These are phyloP conservation scores for Phlebiopsis gigantea DNA, from an alignment of 768 basidiomycete genomes.

Conservation along the genomic window DNA sequence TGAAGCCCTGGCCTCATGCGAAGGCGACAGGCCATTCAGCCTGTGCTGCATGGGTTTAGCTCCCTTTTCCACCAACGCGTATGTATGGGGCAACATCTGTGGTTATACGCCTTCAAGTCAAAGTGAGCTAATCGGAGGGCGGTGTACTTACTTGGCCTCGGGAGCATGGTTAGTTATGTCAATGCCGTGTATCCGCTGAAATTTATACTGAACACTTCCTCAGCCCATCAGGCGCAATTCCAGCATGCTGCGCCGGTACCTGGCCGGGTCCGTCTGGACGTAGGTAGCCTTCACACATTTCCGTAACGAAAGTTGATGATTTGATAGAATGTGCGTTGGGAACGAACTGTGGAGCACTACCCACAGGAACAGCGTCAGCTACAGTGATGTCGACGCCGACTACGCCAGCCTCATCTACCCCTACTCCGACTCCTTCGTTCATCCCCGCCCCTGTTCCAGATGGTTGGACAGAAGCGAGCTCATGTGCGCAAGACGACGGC, in stretches of 20 bases:
- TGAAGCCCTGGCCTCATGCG: neutral
- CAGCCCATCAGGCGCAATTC: neutral
- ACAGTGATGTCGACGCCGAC: neutral
- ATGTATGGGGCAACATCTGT: slow-evolving; percentile 11
- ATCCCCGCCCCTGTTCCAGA: slow-evolving; percentile 11
- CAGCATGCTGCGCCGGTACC: slow-evolving; percentile 4
- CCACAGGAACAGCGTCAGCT: neutral
- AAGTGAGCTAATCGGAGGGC: slow-evolving; percentile 9
- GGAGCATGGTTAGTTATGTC: neutral
- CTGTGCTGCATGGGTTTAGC: neutral
- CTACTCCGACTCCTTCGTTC: neutral
- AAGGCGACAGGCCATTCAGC: neutral
- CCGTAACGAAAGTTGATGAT: neutral
- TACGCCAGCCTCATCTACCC: neutral
- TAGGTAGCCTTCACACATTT: neutral
- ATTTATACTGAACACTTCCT: neutral
- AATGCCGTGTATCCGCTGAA: too few relatives aligned
- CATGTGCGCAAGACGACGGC: slow-evolving; percentile 17
- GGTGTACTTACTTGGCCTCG: neutral
- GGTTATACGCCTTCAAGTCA: slow-evolving; percentile 9
- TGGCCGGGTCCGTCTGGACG: slow-evolving; percentile 5
- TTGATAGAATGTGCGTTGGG: slow-evolving; percentile 7
- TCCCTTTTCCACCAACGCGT: slow-evolving; percentile 3
- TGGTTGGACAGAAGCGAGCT: slow-evolving; percentile 14
- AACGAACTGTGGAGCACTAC: slow-evolving; percentile 3